These are phyloP conservation scores for Tricharina praecox DNA, from an alignment of 495 filamentous ascomycete genomes.

Conservation along the genomic window DNA sequence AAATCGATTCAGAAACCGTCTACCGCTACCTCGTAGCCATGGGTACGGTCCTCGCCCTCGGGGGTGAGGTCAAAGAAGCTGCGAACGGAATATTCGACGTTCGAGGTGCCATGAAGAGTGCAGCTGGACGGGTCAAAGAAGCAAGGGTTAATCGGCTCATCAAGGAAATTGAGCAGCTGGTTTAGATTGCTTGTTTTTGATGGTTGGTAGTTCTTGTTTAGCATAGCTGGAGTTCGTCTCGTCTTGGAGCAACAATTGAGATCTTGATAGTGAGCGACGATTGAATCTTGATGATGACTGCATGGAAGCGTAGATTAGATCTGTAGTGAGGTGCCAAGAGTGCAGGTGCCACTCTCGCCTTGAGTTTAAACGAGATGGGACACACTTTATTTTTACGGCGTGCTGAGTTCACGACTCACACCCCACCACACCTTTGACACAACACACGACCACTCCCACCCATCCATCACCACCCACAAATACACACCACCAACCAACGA, in stretches of 20 bases:
- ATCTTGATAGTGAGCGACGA: no score
- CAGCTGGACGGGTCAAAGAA: constrained; percentile 35
- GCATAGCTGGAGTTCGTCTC: neutral
- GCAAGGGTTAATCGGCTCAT: constrained; percentile 41
- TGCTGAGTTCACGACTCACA: neutral
- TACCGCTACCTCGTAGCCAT: constrained; percentile 69
- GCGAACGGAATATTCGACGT: constrained; percentile 35
- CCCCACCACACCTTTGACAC: neutral
- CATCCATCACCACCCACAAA: neutral
- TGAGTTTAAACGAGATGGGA: no score
- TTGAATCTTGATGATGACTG: no score
- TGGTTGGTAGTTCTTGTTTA: neutral
- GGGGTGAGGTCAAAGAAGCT: constrained; percentile 32
- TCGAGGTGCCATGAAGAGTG: constrained; percentile 29
- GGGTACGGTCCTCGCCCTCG: constrained; percentile 53
- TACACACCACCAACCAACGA: neutral
- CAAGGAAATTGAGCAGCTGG: constrained; percentile 39
- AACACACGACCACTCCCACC: neutral
- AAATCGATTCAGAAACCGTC: constrained; percentile 63
- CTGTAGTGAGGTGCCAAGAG: no score
- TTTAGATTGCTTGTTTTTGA: constrained; percentile 15
- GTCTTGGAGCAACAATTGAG: neutral
- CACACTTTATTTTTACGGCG: neutral
- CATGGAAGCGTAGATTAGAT: no score
- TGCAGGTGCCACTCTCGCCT: no score